A percentile compares a stretch with the other conserved stretches of the same genome.
Conservation (phyloP, 306 rosid species). For the Leucaena leucocephala region DNA sequence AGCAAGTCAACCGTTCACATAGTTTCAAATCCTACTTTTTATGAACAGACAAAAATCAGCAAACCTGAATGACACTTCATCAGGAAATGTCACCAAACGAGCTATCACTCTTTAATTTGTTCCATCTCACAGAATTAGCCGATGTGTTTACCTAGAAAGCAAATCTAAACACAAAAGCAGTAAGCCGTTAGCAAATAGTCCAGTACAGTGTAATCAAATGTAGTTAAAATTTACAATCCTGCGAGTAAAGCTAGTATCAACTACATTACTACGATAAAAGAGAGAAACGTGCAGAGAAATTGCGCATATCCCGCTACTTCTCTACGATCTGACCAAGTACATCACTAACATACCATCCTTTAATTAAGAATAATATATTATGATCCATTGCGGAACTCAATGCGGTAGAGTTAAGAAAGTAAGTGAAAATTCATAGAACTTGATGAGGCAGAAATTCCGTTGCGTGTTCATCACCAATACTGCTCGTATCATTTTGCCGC, state of each 20-base stretch:
- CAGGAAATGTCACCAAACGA: too few relatives aligned
- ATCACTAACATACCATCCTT: slow-evolving; percentile 7
- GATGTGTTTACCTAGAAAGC: too few relatives aligned
- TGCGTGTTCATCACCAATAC: slow-evolving; percentile 81
- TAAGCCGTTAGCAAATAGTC: not conserved
- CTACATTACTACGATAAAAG: not conserved
- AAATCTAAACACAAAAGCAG: not conserved
- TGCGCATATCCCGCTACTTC: slow-evolving; percentile 78
- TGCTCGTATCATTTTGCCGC: slow-evolving; percentile 60
- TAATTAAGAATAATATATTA: not conserved
- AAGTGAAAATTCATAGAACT: slow-evolving; percentile 76
- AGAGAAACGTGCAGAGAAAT: slow-evolving; percentile 69
- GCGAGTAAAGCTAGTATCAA: not conserved
- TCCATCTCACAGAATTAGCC: too few relatives aligned
- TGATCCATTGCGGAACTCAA: slow-evolving; percentile 17
- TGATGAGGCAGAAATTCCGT: slow-evolving; percentile 80
- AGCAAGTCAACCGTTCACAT: too few relatives aligned
- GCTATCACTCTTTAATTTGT: too few relatives aligned
- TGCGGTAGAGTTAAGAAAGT: not conserved
- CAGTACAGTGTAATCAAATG: not conserved
- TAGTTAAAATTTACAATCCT: not conserved
- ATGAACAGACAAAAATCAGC: too few relatives aligned
- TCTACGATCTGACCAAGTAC: slow-evolving; percentile 68
- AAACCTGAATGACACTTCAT: too few relatives aligned
- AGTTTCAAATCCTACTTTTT: too few relatives aligned